Percentiles rank a stretch among this genome's conserved stretches.
phyloP scores from a whole-genome alignment of 2,329 filamentous ascomycete genomes.

The Rhynchosporium secalis region DNA sequence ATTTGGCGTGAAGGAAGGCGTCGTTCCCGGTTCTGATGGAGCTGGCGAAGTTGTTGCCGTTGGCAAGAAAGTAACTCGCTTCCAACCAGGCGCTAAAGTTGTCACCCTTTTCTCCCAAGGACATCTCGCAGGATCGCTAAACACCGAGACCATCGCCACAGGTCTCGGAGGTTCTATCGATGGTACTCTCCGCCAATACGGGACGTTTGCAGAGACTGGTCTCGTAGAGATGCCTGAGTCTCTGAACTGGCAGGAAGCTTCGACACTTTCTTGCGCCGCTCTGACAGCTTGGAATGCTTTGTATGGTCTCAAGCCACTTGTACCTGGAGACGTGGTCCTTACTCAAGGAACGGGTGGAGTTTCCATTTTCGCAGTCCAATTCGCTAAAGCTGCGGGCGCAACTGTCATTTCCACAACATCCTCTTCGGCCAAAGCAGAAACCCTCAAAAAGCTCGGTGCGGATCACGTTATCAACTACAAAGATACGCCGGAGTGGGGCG shows the following conservation, averaged over 20 bases:
- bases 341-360: constrained; percentile 48
- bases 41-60: constrained; percentile 51
- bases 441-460: constrained; percentile 44
- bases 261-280: constrained; percentile 53
- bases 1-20: constrained; percentile 26
- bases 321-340: constrained; percentile 43
- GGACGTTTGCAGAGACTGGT: constrained; percentile 54
- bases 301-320: constrained; percentile 47
- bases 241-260: constrained; percentile 48
- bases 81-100: constrained; percentile 58
- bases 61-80: constrained; percentile 56
- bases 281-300: constrained; percentile 60
- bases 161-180: constrained; percentile 58
- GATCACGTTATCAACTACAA: constrained; percentile 49
- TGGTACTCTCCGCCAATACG: constrained; percentile 51
- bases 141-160: constrained; percentile 38
- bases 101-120: constrained; percentile 60
- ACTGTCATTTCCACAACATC: constrained; percentile 47
- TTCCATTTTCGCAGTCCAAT: constrained; percentile 42
- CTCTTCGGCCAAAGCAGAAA: constrained; percentile 41
- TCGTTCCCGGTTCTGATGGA: constrained; percentile 44
- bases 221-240: constrained; percentile 58
- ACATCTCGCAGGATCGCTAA: constrained; percentile 35
- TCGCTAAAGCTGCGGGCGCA: constrained; percentile 45
- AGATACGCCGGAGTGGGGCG: constrained; percentile 44